Conservation (phyloP, 371 early-diverging fungal species). For the Sporodiniella umbellata region DNA sequence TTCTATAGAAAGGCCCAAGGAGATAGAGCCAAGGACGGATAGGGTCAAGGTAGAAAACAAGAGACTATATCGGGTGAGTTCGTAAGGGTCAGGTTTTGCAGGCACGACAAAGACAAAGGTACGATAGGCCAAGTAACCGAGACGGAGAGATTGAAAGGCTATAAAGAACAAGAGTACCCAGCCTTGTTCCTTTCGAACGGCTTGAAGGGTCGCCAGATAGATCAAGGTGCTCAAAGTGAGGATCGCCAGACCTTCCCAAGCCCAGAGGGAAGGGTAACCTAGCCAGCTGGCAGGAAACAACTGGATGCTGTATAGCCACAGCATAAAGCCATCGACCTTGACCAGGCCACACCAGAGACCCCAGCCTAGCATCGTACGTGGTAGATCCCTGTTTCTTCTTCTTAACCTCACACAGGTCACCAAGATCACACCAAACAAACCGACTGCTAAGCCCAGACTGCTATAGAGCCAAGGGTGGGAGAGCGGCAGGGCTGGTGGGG, state of each 20-base stretch:
- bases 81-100: conserved; percentile 14
- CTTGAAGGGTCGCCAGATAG: too few species aligned
- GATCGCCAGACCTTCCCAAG: background rate
- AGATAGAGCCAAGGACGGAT: conserved; percentile 3
- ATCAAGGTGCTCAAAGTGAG: conserved; percentile 1
- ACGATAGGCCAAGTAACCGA: conserved; percentile 25
- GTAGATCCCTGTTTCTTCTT: too few species aligned
- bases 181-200: too few species aligned
- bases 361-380: too few species aligned
- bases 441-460: background rate
- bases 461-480: background rate
- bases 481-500: background rate
- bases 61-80: background rate
- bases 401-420: too few species aligned
- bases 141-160: too few species aligned
- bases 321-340: too few species aligned
- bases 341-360: too few species aligned
- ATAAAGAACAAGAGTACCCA: too few species aligned
- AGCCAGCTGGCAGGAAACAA: conserved; percentile 12
- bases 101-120: conserved; percentile 18
- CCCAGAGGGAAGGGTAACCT: conserved; percentile 7
- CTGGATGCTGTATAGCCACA: too few species aligned
- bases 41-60: conserved; percentile 6
- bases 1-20: conserved; percentile 3
- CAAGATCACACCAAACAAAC: conserved; percentile 2